Evolutionary conservation across 2,329 filamentous ascomycete genomes (phyloP), one percentile per base, ranked within the genome.

Genomic region (Sarocladiaceae sp.): DNA sequence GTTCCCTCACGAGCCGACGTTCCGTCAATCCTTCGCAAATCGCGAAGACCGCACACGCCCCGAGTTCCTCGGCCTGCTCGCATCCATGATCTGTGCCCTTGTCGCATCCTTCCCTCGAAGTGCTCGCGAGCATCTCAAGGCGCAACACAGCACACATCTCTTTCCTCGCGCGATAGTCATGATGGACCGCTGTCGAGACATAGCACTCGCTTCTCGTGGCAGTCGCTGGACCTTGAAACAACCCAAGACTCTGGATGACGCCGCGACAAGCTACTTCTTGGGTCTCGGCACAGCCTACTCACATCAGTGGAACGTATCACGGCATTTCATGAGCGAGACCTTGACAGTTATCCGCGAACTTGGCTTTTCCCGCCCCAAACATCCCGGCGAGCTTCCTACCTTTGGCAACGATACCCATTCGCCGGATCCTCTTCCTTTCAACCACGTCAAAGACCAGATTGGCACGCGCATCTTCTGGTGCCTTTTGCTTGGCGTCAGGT

Each of bases 401-500:
- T 74, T 74, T 61, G 72, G 71, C 17, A 66, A 66, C 35, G 69
- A 73, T 52, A 58, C 63, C 5, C 68, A 62, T 52, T 69, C 68
- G 5, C 63, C 64, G 1, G 69, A 74, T 8, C 68, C 69, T 4
- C 68, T 73, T 39, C 71, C 76, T 0, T 81, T 87, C 54, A 85
- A 89, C 59, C 84, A 86, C 47, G 79, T 91, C 50, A 84, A 85
- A 61, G 82, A 86, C 60, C 86, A 91, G 66, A 79, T 88, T 44
- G 83, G 86, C 44, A 87, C 88, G 64, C 81, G 87, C 56, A 84
- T 96, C 36, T 96, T 95, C 66, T 96, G 91, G 85, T 86, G 88
- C 20, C 78, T 91, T 58, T 83, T 94, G 56, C 81, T 91, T 4
- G 86, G 86, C 29, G 80, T 89, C 54, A 79, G 85, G 79, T 88